A percentile compares a stretch with the other conserved stretches of the same genome.
Evolutionary conservation across 805 yeast genomes (phyloP).

Genomic region (Myxozyma kluyveri): DNA sequence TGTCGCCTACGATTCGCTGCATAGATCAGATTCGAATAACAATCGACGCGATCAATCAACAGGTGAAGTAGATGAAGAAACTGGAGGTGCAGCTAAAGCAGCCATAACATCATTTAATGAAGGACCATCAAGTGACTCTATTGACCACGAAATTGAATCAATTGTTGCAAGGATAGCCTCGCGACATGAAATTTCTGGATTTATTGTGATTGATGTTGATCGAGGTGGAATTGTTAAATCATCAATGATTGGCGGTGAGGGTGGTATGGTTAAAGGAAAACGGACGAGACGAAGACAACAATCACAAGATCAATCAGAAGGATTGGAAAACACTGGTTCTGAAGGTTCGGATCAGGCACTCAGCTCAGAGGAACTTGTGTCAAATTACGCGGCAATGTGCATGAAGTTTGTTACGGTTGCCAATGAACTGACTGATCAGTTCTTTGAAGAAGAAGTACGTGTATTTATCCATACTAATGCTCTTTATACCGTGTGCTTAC

Average conservation of each 20-base stretch:
- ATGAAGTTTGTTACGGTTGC: slow-evolving; percentile 16
- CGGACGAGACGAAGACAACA: not conserved
- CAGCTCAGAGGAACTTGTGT: slow-evolving; percentile 2
- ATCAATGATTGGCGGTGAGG: slow-evolving; percentile 13
- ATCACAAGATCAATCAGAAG: not conserved
- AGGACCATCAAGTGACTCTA: no score
- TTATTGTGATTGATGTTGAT: slow-evolving; percentile 17
- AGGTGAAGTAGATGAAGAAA: no score
- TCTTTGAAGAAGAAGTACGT: slow-evolving; percentile 22
- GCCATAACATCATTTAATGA: no score
- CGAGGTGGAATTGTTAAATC: slow-evolving; percentile 10
- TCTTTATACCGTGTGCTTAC: not conserved
- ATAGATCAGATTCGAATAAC: no score
- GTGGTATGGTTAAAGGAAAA: slow-evolving; percentile 5
- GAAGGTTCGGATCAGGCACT: not conserved
- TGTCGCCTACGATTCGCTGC: no score
- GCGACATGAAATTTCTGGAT: slow-evolving; percentile 17
- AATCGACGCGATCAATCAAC: no score
- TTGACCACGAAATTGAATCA: slow-evolving; percentile 21
- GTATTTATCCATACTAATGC: not conserved
- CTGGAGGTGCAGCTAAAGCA: no score
- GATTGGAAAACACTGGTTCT: not conserved
- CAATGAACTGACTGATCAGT: slow-evolving; percentile 4
- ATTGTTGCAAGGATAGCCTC: slow-evolving; percentile 23
- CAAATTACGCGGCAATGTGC: slow-evolving; percentile 14